These are phyloP conservation scores for Annulohypoxylon bovei DNA, from an alignment of 495 filamentous ascomycete species.

Conservation along the genomic window DNA sequence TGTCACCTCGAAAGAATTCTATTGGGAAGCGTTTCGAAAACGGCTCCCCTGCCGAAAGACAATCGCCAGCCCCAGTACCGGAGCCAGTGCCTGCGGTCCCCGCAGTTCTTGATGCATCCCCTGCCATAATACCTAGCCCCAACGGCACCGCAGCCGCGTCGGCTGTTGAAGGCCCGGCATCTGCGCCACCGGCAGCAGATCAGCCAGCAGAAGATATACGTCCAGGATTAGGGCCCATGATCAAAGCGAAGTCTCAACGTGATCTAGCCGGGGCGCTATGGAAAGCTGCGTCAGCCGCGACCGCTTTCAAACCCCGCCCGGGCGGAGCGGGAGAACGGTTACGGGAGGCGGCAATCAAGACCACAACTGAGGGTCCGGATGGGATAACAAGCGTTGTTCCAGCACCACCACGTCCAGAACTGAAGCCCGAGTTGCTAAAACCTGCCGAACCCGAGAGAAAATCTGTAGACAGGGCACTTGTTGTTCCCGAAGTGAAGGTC, in stretches of 20 bases:
- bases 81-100: conserved; percentile 7
- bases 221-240: conserved; percentile 90
- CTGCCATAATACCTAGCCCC: conserved; percentile 18
- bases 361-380: conserved; percentile 73
- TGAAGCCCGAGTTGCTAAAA: conserved; percentile 37
- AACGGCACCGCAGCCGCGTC: conserved; percentile 37
- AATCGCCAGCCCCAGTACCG: conserved; percentile 6
- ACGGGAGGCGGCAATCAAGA: conserved; percentile 64
- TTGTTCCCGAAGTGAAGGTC: conserved; percentile 62
- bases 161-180: conserved; percentile 33
- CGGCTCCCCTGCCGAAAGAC: conserved; percentile 18
- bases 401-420: conserved; percentile 66
- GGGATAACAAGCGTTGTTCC: conserved; percentile 89
- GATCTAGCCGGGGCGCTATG: conserved; percentile 82
- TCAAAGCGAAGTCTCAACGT: conserved; percentile 73
- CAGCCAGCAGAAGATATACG: conserved; percentile 62
- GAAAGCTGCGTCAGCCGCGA: conserved; percentile 83
- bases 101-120: conserved; percentile 9
- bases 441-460: conserved; percentile 45
- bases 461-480: conserved; percentile 45
- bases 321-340: conserved; percentile 83
- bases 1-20: conserved; percentile 52
- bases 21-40: conserved; percentile 33
- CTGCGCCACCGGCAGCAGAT: conserved; percentile 37
- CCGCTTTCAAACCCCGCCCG: conserved; percentile 82